phyloP scores from a whole-genome alignment of 2,329 filamentous ascomycete genomes.

The Cytospora piceae region DNA sequence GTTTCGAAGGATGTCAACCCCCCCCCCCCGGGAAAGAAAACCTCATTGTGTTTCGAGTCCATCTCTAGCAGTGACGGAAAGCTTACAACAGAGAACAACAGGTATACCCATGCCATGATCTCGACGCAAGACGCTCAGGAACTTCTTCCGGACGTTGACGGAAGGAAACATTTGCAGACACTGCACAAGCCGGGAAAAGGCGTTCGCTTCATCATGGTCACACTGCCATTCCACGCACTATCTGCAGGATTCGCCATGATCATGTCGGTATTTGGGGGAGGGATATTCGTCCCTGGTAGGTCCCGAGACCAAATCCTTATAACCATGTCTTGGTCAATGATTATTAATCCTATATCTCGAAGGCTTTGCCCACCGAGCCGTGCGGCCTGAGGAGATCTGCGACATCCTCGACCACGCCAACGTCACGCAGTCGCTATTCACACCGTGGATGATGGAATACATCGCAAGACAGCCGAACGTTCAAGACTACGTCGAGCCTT shows the following conservation, averaged over 20 bases:
- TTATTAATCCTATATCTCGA: neutral
- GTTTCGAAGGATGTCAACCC: neutral
- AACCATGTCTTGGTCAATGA: neutral
- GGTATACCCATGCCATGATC: slow-evolving; percentile 15
- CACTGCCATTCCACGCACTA: slow-evolving; percentile 31
- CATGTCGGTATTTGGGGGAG: slow-evolving; percentile 28
- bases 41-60: neutral
- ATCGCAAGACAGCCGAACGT: slow-evolving; percentile 30
- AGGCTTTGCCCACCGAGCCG: slow-evolving; percentile 30
- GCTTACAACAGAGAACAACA: neutral
- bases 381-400: slow-evolving; percentile 28
- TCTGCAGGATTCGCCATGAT: slow-evolving; percentile 22
- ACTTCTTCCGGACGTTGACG: slow-evolving; percentile 8
- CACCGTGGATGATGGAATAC: slow-evolving; percentile 33
- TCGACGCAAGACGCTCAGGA: slow-evolving; percentile 16
- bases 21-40: neutral
- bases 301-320: neutral
- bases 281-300: slow-evolving; percentile 29
- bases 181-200: slow-evolving; percentile 22
- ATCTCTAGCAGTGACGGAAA: too few species aligned
- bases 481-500: neutral
- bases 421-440: slow-evolving; percentile 26
- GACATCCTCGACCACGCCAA: slow-evolving; percentile 29
- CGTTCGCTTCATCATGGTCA: slow-evolving; percentile 28
- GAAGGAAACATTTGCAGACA: neutral